Base-by-base conservation (phyloP, 2,329 filamentous ascomycete species). In the Hymenoscyphus fructigenus region DNA sequence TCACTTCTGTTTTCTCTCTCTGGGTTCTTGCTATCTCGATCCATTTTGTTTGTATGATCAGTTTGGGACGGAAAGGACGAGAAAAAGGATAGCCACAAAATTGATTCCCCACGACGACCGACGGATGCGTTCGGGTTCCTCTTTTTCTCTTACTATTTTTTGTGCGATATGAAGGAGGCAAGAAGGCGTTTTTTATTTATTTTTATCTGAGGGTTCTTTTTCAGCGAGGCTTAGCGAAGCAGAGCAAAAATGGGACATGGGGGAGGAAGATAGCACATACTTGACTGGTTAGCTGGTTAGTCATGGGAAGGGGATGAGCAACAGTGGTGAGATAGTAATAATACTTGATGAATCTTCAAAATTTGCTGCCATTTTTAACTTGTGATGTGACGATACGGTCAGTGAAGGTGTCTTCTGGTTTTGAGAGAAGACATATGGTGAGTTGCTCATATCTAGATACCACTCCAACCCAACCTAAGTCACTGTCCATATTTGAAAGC, bases 11-110 rank as follows among this genome's bases (percentile, higher is more conserved):
- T 2, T 14, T 10, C n/a, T 53, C 20, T 53, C 20, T 9, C 15
- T 44, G 41, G 17, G n/a, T 14, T 15, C 12, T 53, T 9, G 20
- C 20, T 14, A 14, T 53, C 47, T 53, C 47, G n/a, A 26, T 14
- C 47, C 47, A 23, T 53, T 53, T 50, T 50, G n/a, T 23, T 50
- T 53, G 47, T 53, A 53, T 53, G 20, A 53, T 53, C 47, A 53
- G 47, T 26, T 23, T 26, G 10, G 44, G 44, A 20, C 6, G 47
- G 47, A 26, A 12, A 53, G 23, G 20, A 23, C n/a, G 47, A 26
- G 47, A 57, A 32, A 32, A 57, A n/a, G 14, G 7, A 57, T 14
- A 32, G n/a, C 23, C 12, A 57, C 55, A 32, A 32, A 57, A 36
- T 57, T 34, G 55, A 57, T 53, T 53, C 47, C 47, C 47, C n/a